phyloP scores from a whole-genome alignment of 345 rosid genomes.

The Tarenaya hassleriana region DNA sequence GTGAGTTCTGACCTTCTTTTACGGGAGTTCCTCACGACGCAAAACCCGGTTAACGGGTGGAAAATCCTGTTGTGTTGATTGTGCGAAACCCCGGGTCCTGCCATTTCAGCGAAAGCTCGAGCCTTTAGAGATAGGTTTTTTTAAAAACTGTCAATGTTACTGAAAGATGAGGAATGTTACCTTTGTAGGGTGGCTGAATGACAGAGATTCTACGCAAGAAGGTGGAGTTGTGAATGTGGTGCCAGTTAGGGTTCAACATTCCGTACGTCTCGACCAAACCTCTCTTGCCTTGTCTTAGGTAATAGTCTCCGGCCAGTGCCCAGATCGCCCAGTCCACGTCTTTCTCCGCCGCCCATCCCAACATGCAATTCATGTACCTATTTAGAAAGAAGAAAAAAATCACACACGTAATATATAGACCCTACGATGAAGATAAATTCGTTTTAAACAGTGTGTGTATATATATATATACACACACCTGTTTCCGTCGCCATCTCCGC shows the following conservation, averaged over 20 bases:
- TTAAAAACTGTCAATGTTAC: not conserved
- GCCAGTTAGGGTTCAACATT: conserved; percentile 55
- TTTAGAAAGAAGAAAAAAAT: not conserved
- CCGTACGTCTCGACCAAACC: conserved; percentile 67
- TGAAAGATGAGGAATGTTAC: conserved; percentile 18
- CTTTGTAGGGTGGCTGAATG: conserved; percentile 60
- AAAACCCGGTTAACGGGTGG: conserved; percentile 74
- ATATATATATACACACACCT: conserved; percentile 30
- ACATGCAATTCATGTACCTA: conserved; percentile 66
- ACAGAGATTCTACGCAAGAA: conserved; percentile 49
- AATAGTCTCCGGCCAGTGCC: conserved; percentile 73
- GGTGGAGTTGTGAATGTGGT: conserved; percentile 41
- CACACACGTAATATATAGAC: not conserved
- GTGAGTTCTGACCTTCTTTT: conserved; percentile 34
- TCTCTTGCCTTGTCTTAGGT: conserved; percentile 60
- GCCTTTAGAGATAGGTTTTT: conserved; percentile 28
- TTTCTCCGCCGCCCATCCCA: conserved; percentile 66
- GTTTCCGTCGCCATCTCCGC: conserved; percentile 62
- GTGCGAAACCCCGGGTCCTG: conserved; percentile 74
- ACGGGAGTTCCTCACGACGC: conserved; percentile 41
- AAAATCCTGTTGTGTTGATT: conserved; percentile 56
- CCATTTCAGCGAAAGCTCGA: conserved; percentile 26
- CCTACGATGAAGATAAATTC: not conserved
- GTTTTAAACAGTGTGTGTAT: not conserved
- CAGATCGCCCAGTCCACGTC: conserved; percentile 86